Evolutionary conservation across 345 rosid species (phyloP), one percentile per base, ranked within the genome.

Genomic region (Aquilaria yunnanensis): DNA sequence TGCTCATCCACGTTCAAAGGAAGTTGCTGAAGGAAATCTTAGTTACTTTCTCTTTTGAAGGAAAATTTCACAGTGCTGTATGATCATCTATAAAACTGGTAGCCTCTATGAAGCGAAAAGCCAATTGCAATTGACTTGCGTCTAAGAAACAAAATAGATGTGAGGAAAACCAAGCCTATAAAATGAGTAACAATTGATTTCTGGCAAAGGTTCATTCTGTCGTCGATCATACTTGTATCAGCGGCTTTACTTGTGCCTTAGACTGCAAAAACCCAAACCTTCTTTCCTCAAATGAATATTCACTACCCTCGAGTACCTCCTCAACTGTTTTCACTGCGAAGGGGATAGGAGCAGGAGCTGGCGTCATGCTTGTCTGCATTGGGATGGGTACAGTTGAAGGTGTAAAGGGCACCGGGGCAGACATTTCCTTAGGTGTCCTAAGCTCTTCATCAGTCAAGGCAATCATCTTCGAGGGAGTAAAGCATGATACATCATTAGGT

Each of bases 201-300:
- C 54, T 63, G 51, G 23, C 41, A 29, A n/a, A 33, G 12, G n/a
- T 48, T 47, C 51, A 59, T 32, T 23, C 41, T 50, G 55, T 62
- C 54, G 57, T 37, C 46, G 51, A 32, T 83, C 81, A 84, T 65
- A 76, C 90, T 57, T 74, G 80, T 68, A 82, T 75, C 60, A 71
- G 34, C n/a, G 81, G 60, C 60, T 74, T 76, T 16, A 80, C 58
- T 43, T 72, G 73, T 14, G 73, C 41, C 47, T 54, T 66, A 8
- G 87, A 84, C 71, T 82, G 73, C 73, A 82, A 65, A 61, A 81
- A 87, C 41, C 96, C 97, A 16, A 89, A 89, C 73, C 96, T 82
- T 75, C 79, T 75, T 79, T 94, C 99, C 77, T 94, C 96, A 10
- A 90, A 94, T 3, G 97, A 90, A 65, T 86, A 87, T 55, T 90